These are phyloP conservation scores for Emmonsiellopsis sp. DNA, from an alignment of 2,329 filamentous ascomycete genomes.

Conservation along the genomic window DNA sequence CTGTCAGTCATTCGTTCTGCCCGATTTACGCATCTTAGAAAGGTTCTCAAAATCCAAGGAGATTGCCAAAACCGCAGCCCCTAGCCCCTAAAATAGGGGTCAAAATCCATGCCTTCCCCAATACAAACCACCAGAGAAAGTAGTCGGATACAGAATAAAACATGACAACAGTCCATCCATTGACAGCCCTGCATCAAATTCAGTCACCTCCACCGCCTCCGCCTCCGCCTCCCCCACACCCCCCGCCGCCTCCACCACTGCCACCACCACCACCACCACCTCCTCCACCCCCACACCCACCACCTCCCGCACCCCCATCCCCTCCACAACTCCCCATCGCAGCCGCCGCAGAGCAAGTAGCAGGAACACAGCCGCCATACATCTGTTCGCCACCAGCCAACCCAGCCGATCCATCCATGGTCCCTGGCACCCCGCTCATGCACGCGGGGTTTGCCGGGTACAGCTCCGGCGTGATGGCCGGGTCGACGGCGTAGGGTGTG, in stretches of 20 bases:
- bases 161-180: too few species aligned
- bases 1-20: too few species aligned
- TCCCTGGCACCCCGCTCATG: slow-evolving; percentile 32
- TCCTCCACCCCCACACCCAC: slow-evolving; percentile 13
- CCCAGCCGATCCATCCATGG: slow-evolving; percentile 22
- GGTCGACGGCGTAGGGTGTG: slow-evolving; percentile 39
- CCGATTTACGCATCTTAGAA: too few species aligned
- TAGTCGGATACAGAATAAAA: too few species aligned
- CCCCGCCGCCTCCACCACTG: slow-evolving; percentile 30
- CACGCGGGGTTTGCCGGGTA: slow-evolving; percentile 41
- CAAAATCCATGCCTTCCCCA: too few species aligned
- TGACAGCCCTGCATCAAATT: too few species aligned
- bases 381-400: too few species aligned
- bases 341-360: slow-evolving; percentile 34
- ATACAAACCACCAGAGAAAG: too few species aligned
- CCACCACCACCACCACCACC: slow-evolving; percentile 32
- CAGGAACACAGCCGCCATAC: slow-evolving; percentile 32
- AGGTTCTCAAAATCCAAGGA: too few species aligned
- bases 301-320: slow-evolving; percentile 15
- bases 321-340: slow-evolving; percentile 36
- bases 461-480: slow-evolving; percentile 30
- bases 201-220: slow-evolving; percentile 24
- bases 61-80: too few species aligned
- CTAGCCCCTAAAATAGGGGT: too few species aligned
- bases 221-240: slow-evolving; percentile 28